phyloP scores from a whole-genome alignment of 257 asterid genomes.

The Parsonsia alboflavescens region DNA sequence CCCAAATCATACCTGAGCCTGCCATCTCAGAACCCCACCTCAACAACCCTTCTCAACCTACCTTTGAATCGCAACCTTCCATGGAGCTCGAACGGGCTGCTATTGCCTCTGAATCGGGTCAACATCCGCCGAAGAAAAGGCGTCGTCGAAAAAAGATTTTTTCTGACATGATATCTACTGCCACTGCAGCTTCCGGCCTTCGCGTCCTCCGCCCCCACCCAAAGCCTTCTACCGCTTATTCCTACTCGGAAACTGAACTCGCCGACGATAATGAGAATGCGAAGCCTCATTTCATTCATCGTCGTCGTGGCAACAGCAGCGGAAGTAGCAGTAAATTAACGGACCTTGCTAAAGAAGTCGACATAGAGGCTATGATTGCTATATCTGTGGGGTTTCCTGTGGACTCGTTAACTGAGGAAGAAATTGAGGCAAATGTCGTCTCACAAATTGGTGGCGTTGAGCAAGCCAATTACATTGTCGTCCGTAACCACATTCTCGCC shows the following conservation, averaged over 20 bases:
- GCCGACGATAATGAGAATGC: slow-evolving; percentile 17
- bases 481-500: slow-evolving; percentile 85
- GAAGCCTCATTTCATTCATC: slow-evolving; percentile 39
- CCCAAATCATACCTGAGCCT: slow-evolving; percentile 24
- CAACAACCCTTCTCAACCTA: slow-evolving; percentile 11
- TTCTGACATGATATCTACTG: slow-evolving; percentile 75
- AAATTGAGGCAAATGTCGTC: slow-evolving; percentile 93
- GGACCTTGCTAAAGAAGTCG: slow-evolving; percentile 82
- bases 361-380: slow-evolving; percentile 85
- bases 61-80: slow-evolving; percentile 23
- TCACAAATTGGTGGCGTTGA: slow-evolving; percentile 71
- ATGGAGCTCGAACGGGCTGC: slow-evolving; percentile 21
- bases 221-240: slow-evolving; percentile 46
- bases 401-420: slow-evolving; percentile 90
- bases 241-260: slow-evolving; percentile 37
- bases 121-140: slow-evolving; percentile 55
- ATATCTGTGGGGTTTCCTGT: slow-evolving; percentile 94
- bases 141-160: slow-evolving; percentile 91
- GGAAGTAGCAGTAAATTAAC: slow-evolving; percentile 33
- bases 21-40: slow-evolving; percentile 18
- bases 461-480: slow-evolving; percentile 88
- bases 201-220: slow-evolving; percentile 80
- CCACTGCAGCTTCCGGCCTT: slow-evolving; percentile 51
- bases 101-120: slow-evolving; percentile 21
- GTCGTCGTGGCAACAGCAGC: slow-evolving; percentile 34